These are phyloP conservation scores for Xylariomycetidae sp. DNA, from an alignment of 2,329 filamentous ascomycete genomes.

Conservation along the genomic window DNA sequence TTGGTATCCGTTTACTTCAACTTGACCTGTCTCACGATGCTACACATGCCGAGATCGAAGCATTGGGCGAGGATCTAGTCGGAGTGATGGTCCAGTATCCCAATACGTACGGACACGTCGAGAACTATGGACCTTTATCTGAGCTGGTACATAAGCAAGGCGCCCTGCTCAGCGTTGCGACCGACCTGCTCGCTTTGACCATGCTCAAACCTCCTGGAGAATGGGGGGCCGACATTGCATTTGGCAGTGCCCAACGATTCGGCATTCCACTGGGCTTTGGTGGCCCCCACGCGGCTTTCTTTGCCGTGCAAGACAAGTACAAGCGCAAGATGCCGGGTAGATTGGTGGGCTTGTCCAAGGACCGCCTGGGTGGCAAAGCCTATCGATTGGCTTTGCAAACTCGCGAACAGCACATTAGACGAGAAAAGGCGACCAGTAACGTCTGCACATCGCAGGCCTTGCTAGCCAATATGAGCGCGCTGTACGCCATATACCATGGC, in stretches of 20 bases:
- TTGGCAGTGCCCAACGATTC: slow-evolving; percentile 86
- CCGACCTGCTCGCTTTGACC: slow-evolving; percentile 83
- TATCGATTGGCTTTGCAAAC: slow-evolving; percentile 86
- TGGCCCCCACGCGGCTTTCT: slow-evolving; percentile 95
- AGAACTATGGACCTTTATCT: slow-evolving; percentile 69
- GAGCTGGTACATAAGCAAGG: slow-evolving; percentile 73
- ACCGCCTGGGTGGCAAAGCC: slow-evolving; percentile 75
- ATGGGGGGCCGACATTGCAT: slow-evolving; percentile 92
- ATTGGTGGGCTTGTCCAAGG: slow-evolving; percentile 86
- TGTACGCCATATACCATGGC: slow-evolving; percentile 93
- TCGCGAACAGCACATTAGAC: slow-evolving; percentile 89
- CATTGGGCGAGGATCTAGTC: slow-evolving; percentile 74
- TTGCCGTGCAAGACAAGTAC: slow-evolving; percentile 83
- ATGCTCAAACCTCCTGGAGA: slow-evolving; percentile 85
- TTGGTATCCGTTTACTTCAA: slow-evolving; percentile 74
- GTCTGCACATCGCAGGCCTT: slow-evolving; percentile 94
- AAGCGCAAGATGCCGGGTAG: slow-evolving; percentile 94
- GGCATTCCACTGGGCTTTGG: slow-evolving; percentile 90
- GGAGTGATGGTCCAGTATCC: slow-evolving; percentile 95
- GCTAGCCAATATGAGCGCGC: slow-evolving; percentile 90
- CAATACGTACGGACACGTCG: slow-evolving; percentile 77
- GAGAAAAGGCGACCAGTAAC: slow-evolving; percentile 96
- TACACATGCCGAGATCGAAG: slow-evolving; percentile 59
- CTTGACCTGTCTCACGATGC: slow-evolving; percentile 66
- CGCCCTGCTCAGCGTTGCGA: slow-evolving; percentile 79